Percentiles rank a stretch among this genome's conserved stretches.
Conservation (phyloP, 2,329 filamentous ascomycete genomes). For the Sarocladium kiliense region DNA sequence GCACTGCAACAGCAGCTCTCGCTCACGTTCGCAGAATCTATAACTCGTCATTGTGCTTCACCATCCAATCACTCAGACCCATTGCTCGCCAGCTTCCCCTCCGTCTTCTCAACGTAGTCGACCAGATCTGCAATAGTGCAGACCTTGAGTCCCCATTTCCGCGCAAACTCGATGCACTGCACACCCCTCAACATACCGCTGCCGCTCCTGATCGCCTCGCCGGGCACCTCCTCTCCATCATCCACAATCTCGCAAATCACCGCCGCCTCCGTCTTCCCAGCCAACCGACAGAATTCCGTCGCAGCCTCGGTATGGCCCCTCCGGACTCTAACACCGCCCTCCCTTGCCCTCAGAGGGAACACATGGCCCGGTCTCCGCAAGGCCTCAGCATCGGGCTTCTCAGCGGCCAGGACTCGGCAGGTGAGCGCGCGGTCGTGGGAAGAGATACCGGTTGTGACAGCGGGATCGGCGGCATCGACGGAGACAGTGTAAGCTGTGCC, state of each 20-base stretch:
- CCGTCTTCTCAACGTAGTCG: constrained; percentile 68
- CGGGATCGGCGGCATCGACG: constrained; percentile 70
- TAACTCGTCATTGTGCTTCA: no score
- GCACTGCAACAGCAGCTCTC: no score
- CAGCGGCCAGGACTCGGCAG: constrained; percentile 71
- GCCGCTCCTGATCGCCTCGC: constrained; percentile 57
- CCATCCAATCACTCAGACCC: constrained; percentile 26
- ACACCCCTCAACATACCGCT: constrained; percentile 92
- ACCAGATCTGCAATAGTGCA: constrained; percentile 94
- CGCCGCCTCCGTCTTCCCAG: constrained; percentile 70
- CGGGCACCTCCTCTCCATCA: constrained; percentile 69
- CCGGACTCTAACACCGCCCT: constrained; percentile 75
- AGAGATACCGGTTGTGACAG: constrained; percentile 82
- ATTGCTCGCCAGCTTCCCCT: constrained; percentile 53
- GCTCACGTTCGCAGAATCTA: no score
- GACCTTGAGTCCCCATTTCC: constrained; percentile 82
- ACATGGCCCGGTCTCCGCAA: constrained; percentile 88
- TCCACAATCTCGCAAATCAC: constrained; percentile 92
- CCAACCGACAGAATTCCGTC: constrained; percentile 81
- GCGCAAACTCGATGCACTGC: constrained; percentile 82
- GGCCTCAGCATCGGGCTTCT: constrained; percentile 45
- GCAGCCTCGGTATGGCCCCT: constrained; percentile 91
- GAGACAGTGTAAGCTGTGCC: constrained; percentile 91
- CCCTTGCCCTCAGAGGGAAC: constrained; percentile 72
- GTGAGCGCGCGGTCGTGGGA: constrained; percentile 82